Base-by-base conservation (phyloP, 345 rosid species). In the Heritiera fomes region DNA sequence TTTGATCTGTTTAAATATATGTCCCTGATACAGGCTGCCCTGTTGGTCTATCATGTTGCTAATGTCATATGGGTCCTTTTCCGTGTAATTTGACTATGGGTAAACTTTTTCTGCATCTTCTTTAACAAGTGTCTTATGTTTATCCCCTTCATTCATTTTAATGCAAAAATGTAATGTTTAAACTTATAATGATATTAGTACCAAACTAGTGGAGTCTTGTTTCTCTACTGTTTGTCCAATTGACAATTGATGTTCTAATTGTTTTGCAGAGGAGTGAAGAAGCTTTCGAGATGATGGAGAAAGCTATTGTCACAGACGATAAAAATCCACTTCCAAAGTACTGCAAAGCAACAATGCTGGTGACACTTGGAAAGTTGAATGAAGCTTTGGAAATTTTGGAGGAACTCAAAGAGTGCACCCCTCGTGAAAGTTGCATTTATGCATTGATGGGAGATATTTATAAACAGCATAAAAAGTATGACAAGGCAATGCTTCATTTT, bases 261-360 rank as follows among this genome's bases (percentile, higher is more conserved):
- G n/a, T 81, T 52, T 77, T 74, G 76, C 89, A 95, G 99, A 91
- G 93, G 85, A 87, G 85, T 68, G 89, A 82, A 67, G 96, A 93
- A 87, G 99, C 96, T 80, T 80, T 93, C 81, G 91, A 81, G 83
- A 85, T 92, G 91, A 84, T 95, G 92, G 98, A 95, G 82, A 87
- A 84, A 62, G 98, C 99, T 61, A 86, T 90, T 81, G 80, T 84
- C 71, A 87, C 90, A 1, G 99, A 93, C 79, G 77, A 78, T 58
- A 95, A 87, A 85, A 95, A 92, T 84, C 98, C 97, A 53, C 93
- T 95, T 79, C 95, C 98, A 1, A 92, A 87, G 92, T 95, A 95
- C 88, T 88, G 88, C 81, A 95, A 93, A 87, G 99, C 99, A 66
- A 87, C 84, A 75, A 87, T 93, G 69, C 90, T 93, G 52, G 81